Percentiles rank a stretch among this genome's conserved stretches.
Evolutionary conservation across 495 filamentous ascomycete species (phyloP).

Genomic region (Platismatia glauca): DNA sequence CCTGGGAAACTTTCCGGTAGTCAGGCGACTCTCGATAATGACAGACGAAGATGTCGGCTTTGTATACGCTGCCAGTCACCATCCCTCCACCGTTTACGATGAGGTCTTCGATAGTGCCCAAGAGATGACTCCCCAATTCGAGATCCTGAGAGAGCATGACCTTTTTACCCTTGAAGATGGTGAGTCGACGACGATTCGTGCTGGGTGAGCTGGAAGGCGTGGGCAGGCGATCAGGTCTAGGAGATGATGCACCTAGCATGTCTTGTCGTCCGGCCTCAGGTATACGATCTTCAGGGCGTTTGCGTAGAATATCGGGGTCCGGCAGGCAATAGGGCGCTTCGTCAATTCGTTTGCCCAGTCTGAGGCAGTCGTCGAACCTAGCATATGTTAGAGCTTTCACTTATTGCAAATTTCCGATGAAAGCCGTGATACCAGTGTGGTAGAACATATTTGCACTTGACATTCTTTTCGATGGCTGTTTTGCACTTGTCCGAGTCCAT

Average conservation of each 20-base stretch:
- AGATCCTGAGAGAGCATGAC: conserved; percentile 60
- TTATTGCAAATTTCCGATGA: neutral
- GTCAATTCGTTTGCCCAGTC: conserved; percentile 77
- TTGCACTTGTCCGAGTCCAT: conserved; percentile 65
- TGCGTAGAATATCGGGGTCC: conserved; percentile 66
- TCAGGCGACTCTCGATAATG: conserved; percentile 74
- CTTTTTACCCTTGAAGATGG: conserved; percentile 47
- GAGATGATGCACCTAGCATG: conserved; percentile 65
- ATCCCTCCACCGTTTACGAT: conserved; percentile 60
- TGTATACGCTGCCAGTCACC: conserved; percentile 55
- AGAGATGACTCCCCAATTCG: conserved; percentile 53
- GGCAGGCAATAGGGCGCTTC: conserved; percentile 83
- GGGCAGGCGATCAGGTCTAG: conserved; percentile 49
- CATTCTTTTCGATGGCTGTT: conserved; percentile 49
- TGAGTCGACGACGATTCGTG: conserved; percentile 30
- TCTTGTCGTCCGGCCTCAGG: conserved; percentile 46
- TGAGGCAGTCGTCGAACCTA: conserved; percentile 95
- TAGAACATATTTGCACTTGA: conserved; percentile 74
- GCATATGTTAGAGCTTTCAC: conserved; percentile 21
- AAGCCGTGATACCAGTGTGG: conserved; percentile 68
- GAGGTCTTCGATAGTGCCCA: conserved; percentile 57
- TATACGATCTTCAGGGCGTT: conserved; percentile 45
- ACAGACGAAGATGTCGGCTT: conserved; percentile 75
- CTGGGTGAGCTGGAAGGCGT: conserved; percentile 32
- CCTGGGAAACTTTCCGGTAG: conserved; percentile 65